phyloP scores from a whole-genome alignment of 495 filamentous ascomycete species.

The Pyrenula massariospora region DNA sequence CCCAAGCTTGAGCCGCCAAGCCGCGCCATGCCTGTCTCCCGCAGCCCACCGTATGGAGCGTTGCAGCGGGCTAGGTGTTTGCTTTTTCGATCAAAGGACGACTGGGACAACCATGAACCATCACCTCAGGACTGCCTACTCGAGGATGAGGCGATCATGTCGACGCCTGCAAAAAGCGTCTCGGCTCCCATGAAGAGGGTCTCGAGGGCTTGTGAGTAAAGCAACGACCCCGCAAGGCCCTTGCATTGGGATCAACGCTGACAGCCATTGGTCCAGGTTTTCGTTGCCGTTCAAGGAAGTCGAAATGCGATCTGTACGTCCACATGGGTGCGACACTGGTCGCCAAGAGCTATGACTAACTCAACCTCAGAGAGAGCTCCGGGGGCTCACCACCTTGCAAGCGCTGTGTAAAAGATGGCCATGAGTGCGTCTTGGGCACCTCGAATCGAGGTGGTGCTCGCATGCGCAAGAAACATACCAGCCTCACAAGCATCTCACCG shows the following conservation, averaged over 20 bases:
- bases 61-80: too few species aligned
- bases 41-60: too few species aligned
- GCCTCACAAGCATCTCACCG: conserved; percentile 21
- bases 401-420: conserved; percentile 44
- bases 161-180: not conserved
- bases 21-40: too few species aligned
- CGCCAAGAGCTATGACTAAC: conserved; percentile 6
- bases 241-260: not conserved
- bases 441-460: conserved; percentile 52
- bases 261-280: conserved; percentile 20
- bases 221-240: not conserved
- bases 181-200: conserved; percentile 36
- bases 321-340: conserved; percentile 1
- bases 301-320: conserved; percentile 51
- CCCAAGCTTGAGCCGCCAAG: too few species aligned
- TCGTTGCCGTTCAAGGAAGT: conserved; percentile 51
- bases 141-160: not conserved
- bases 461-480: conserved; percentile 39
- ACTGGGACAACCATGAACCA: too few species aligned
- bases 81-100: too few species aligned
- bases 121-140: not conserved
- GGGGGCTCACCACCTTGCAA: conserved; percentile 43
- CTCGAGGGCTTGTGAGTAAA: conserved; percentile 37
- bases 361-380: conserved; percentile 24
- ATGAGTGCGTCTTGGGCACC: conserved; percentile 48